Evolutionary conservation across 257 asterid genomes (phyloP).

Genomic region (Ilex aquifolium): DNA sequence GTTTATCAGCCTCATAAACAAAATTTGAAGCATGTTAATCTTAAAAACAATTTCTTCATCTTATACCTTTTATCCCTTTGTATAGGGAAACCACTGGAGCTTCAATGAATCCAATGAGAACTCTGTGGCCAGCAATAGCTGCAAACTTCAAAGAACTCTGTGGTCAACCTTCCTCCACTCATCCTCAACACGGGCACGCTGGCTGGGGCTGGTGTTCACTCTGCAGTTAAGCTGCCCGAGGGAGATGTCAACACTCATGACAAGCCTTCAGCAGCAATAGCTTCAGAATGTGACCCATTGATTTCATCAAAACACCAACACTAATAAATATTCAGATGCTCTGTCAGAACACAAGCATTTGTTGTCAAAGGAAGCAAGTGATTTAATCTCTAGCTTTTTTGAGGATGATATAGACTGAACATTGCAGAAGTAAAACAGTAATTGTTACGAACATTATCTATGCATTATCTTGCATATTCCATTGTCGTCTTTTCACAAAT

Average conservation of each 20-base stretch:
- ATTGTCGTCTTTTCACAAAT: too few species aligned
- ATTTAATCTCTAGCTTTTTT: too few species aligned
- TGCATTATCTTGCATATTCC: too few species aligned
- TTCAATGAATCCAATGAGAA: constrained; percentile 91
- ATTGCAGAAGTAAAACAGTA: too few species aligned
- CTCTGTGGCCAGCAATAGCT: constrained; percentile 79
- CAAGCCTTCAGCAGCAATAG: constrained; percentile 41
- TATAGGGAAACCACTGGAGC: constrained; percentile 67
- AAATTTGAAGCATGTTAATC: too few species aligned
- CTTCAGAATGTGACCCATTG: constrained; percentile 42
- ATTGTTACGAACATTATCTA: too few species aligned
- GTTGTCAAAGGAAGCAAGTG: too few species aligned
- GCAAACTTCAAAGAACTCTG: constrained; percentile 51
- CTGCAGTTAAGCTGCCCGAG: constrained; percentile 66
- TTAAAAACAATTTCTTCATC: too few species aligned
- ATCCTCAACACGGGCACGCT: constrained; percentile 76
- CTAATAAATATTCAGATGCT: neutral
- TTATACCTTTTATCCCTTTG: neutral
- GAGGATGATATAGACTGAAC: too few species aligned
- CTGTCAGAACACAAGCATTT: neutral
- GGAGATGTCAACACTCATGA: constrained; percentile 21
- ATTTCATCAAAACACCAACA: neutral
- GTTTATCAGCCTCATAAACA: too few species aligned
- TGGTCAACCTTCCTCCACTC: constrained; percentile 86
- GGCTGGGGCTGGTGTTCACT: constrained; percentile 67